Base-by-base conservation (phyloP, 352 stramenopile genomes). In the Pythium sp. region DNA sequence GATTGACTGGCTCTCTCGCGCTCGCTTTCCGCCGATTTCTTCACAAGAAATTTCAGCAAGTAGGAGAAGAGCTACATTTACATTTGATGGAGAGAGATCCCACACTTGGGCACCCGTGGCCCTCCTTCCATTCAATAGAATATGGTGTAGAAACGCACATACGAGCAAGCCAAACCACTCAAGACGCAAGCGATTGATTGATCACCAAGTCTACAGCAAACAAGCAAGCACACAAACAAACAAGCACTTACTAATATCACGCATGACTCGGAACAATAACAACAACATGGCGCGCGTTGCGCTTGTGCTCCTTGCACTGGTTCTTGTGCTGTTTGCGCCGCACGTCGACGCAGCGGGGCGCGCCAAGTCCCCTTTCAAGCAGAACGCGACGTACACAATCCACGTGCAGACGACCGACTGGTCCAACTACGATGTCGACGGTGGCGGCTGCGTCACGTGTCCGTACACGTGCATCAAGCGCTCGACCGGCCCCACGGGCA, bases 381-480 rank as follows among this genome's bases (percentile, higher is more conserved):
- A 90, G 72, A 82, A 75, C 56, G 75, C 85, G 2, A 71, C 72
- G 61, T 93, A 89, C 72, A 64, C 74, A 57, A 90, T 93, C 73
- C 76, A 89, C 26, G 86, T 92, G 51, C 68, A 58, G 28, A 88
- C 86, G 54, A 78, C 74, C 26, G 81, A 89, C 69, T 95, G 87
- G 87, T 90, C 79, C 67, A 95, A 95, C 79, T 95, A 91, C 77
- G 81, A 87, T 32, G 24, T 70, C 2, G 82, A 93, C 24, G 47
- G 47, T 36, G 84, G 85, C 60, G 87, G 87, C 65, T 93, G 87
- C 65, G 84, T 93, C 51, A 93, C 87, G 59, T 95, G 87, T 46
- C 87, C 87, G 4, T 95, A 93, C 77, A 93, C 87, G 61, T 95
- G 87, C 66, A 81, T 93, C 41, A 82, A 84, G 57, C 84, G 79